Conservation (phyloP, 495 filamentous ascomycete species). For the Podospora pseudoanserina region DNA sequence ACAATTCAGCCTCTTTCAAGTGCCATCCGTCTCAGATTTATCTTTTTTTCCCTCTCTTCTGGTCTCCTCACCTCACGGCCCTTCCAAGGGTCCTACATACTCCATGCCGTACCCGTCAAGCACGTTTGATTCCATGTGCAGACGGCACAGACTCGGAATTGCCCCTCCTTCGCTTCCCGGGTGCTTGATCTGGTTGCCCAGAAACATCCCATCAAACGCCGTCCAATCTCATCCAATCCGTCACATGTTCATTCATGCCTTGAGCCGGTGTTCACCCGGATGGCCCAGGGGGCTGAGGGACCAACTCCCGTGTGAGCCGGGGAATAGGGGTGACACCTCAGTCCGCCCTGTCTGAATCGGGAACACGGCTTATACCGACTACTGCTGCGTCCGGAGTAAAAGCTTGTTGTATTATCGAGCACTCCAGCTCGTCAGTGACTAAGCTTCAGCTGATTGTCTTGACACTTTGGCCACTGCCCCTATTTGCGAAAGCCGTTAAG, state of each 20-base stretch:
- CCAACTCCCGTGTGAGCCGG: constrained; percentile 2
- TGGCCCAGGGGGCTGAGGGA: background rate
- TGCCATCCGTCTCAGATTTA: constrained; percentile 13
- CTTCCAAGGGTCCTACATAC: constrained; percentile 12
- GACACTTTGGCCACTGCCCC: background rate
- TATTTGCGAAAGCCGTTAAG: background rate
- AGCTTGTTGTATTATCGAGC: background rate
- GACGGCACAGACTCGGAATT: constrained; percentile 7
- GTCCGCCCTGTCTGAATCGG: background rate
- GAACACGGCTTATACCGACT: background rate
- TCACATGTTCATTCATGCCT: constrained; percentile 7
- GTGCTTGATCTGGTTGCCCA: constrained; percentile 6
- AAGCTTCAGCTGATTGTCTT: background rate
- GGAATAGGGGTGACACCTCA: background rate
- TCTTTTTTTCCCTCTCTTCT: background rate
- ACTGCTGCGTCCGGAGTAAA: background rate
- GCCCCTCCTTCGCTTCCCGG: constrained; percentile 7
- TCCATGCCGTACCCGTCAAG: background rate
- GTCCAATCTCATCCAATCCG: constrained; percentile 1
- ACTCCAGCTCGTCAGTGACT: background rate
- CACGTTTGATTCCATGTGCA: background rate
- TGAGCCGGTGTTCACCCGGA: constrained; percentile 2
- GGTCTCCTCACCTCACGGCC: background rate
- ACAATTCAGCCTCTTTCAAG: constrained; percentile 5
- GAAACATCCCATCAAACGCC: background rate